phyloP scores from a whole-genome alignment of 2,329 filamentous ascomycete genomes.

The Scleromitrula shiraiana region DNA sequence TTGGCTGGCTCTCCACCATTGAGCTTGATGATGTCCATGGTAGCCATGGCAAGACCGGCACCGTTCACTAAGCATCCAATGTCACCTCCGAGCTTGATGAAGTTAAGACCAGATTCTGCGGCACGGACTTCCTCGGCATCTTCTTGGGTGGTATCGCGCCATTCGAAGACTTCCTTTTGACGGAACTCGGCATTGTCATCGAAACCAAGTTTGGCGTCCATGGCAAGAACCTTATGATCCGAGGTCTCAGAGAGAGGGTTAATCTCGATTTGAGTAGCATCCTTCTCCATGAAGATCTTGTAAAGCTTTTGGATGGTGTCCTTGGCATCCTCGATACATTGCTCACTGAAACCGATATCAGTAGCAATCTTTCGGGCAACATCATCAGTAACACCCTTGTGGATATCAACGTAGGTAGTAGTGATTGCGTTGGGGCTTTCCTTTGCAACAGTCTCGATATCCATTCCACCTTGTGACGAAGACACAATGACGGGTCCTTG shows the following conservation, averaged over 20 bases:
- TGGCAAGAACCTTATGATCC: slow-evolving; percentile 95
- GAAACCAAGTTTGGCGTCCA: slow-evolving; percentile 98
- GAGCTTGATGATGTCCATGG: slow-evolving; percentile 99
- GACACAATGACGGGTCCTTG: slow-evolving; percentile 94
- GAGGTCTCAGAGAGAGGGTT: slow-evolving; percentile 98
- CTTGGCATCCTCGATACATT: slow-evolving; percentile 93
- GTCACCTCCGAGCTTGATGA: slow-evolving; percentile 99
- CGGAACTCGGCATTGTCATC: slow-evolving; percentile 99
- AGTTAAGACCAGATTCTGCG: slow-evolving; percentile 91
- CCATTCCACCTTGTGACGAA: slow-evolving; percentile 97
- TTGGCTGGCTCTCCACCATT: slow-evolving; percentile 95
- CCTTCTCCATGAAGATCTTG: slow-evolving; percentile 96
- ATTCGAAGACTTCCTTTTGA: slow-evolving; percentile 91
- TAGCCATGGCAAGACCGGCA: slow-evolving; percentile 98
- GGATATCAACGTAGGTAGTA: slow-evolving; percentile 90
- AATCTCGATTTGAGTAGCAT: slow-evolving; percentile 99
- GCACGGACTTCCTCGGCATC: slow-evolving; percentile 97
- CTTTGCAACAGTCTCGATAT: slow-evolving; percentile 97
- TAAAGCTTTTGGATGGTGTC: slow-evolving; percentile 98
- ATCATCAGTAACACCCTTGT: slow-evolving; percentile 89
- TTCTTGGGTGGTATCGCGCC: slow-evolving; percentile 92
- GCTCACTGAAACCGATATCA: slow-evolving; percentile 93
- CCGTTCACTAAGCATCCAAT: slow-evolving; percentile 99
- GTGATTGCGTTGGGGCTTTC: slow-evolving; percentile 93
- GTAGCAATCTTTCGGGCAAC: slow-evolving; percentile 84